Base-by-base conservation (phyloP, 345 rosid species). In the Heritiera littoralis region DNA sequence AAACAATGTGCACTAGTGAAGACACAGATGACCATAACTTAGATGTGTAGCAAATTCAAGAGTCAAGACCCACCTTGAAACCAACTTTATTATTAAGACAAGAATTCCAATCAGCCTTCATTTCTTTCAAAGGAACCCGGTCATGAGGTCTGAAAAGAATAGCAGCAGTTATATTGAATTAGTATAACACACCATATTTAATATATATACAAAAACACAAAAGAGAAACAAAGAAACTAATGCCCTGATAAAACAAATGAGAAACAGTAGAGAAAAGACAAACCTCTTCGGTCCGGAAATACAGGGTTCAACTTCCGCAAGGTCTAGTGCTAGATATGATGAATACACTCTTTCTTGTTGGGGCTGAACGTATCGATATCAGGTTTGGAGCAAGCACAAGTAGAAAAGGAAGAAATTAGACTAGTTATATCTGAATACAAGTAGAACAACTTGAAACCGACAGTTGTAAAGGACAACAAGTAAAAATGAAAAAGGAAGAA, bases 41-140 rank as follows among this genome's bases (percentile, higher is more conserved):
- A 54, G 28, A 78, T 18, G 41, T 32, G 70, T 40, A 23, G 56
- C 46, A 74, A 54, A 64, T 20, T 54, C 52, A 77, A 49, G 76
- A 77, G 81, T 54, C 52, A 77, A 49, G 76, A 77, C 82, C 51
- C 65, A 94, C 99, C 97, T 96, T 96, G 86, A 96, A 96, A 30
- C 99, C 98, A 51, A 89, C 98, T 91, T 89, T 89, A 81, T 81
- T 96, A 71, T 89, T 91, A 28, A 96, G 93, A 84, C 99, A 94
- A 65, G 98, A 91, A 83, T 89, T 95, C 99, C 99, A 96, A 83
- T 96, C 99, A n/a, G 90, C 90, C 88, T 96, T 96, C 99, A 96
- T 96, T 77, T 90, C 94, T 82, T 84, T 96, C 85, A 96, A 81
- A 73, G 94, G 84, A 83, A 96, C 98, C 66, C 99, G 94, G 80